Evolutionary conservation across 2,329 filamentous ascomycete species (phyloP), one percentile per base, ranked within the genome.

Genomic region (Colletotrichum falcatum): DNA sequence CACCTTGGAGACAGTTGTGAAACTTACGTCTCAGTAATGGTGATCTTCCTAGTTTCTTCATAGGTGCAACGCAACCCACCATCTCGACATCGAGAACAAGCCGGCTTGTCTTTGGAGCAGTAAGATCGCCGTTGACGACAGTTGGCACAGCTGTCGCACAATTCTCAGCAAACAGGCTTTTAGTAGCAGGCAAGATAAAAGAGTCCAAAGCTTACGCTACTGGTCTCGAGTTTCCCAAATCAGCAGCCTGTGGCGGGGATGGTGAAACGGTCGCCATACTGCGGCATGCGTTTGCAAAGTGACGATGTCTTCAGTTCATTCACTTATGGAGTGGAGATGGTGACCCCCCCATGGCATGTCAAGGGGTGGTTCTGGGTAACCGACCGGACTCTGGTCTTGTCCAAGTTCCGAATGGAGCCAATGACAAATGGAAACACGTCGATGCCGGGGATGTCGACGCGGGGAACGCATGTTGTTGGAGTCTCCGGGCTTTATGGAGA

Each of bases 101-200:
- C 74, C 1, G 80, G 80, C 55, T 78, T 78, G 16, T 81, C 79
- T 62, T 81, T 81, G 23, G 79, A 80, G 73, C 80, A 82, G 49
- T 77, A 80, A 0, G 79, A 79, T 5, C 78, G 76, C 14, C 80
- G 75, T 30, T 77, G 75, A 6, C 80, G 78, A 65, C 80, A 82
- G 20, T 77, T 74, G 1, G 79, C 72, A 63, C 80, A 82, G 3
- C 80, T 82, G 37, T 23, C 35, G 11, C 23, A 37, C 55, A n/a
- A 48, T 30, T 18, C 11, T 42, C 55, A 35, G 39, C n/a, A 56
- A 18, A n/a, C n/a, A 18, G 5, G 46, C n/a, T 18, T 30, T 59
- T 16, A 28, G 44, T 28, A 46, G 11, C 6, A 44, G 11, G 20
- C 26, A 46, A 7, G 37, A 35, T 12, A 1, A 28, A 20, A 23